Evolutionary conservation across 2,329 filamentous ascomycete species (phyloP).

Genomic region (Xylariaceae sp.): DNA sequence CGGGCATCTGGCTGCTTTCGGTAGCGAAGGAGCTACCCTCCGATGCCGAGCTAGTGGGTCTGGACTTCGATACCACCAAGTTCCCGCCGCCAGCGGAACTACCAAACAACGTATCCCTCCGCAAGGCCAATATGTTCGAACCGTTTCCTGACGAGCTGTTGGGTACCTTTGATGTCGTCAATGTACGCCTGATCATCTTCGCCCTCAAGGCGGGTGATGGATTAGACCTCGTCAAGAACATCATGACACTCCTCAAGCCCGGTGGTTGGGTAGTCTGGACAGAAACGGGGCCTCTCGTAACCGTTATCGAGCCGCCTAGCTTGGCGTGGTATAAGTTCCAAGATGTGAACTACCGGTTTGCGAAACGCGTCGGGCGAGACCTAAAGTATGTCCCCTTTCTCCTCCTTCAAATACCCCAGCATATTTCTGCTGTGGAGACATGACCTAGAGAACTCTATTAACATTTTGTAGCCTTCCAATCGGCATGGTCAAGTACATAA

Average conservation of each 20-base stretch:
- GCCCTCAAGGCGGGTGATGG: conserved; percentile 12
- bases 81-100: conserved; percentile 6
- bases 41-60: conserved; percentile 13
- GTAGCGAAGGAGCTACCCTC: conserved; percentile 10
- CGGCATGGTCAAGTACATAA: conserved; percentile 13
- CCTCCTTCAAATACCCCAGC: too few species aligned
- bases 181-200: conserved; percentile 15
- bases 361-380: conserved; percentile 13
- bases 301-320: conserved; percentile 11
- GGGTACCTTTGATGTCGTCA: conserved; percentile 17
- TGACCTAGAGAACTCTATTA: background rate
- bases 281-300: conserved; percentile 13
- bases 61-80: conserved; percentile 15
- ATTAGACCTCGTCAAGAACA: conserved; percentile 6
- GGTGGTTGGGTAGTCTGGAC: conserved; percentile 13
- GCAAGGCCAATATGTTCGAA: conserved; percentile 13
- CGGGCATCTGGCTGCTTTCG: conserved; percentile 8
- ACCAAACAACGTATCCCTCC: conserved; percentile 9
- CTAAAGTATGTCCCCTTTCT: conserved; percentile 8
- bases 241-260: conserved; percentile 17
- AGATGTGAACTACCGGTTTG: conserved; percentile 13
- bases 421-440: background rate
- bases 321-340: conserved; percentile 12
- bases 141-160: conserved; percentile 13
- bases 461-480: conserved; percentile 11